Conservation (phyloP, 805 yeast species). For the Kluyveromyces starmeri region DNA sequence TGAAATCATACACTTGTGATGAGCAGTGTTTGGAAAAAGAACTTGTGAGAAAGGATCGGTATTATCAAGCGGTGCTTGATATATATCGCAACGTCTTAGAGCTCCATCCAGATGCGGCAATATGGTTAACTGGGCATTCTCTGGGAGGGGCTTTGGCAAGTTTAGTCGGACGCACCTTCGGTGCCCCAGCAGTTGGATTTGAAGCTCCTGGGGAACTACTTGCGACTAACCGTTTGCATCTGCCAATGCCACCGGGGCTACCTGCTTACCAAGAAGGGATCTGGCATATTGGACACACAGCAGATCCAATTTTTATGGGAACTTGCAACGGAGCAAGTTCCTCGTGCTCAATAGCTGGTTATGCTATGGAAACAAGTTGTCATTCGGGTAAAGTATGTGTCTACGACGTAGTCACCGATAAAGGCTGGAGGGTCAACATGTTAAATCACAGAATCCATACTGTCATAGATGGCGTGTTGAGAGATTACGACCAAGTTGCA, state of each 20-base stretch:
- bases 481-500: constrained; percentile 69
- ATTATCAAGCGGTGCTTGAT: constrained; percentile 71
- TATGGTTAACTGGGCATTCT: constrained; percentile 95
- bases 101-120: constrained; percentile 58
- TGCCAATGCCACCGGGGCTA: constrained; percentile 89
- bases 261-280: constrained; percentile 70
- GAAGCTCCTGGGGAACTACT: constrained; percentile 90
- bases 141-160: constrained; percentile 83
- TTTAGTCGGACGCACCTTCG: constrained; percentile 79
- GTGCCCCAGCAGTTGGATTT: constrained; percentile 80
- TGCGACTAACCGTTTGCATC: constrained; percentile 74
- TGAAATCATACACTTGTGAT: constrained; percentile 76
- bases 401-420: constrained; percentile 81
- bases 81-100: constrained; percentile 63
- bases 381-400: constrained; percentile 84
- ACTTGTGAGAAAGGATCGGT: constrained; percentile 63
- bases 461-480: constrained; percentile 73
- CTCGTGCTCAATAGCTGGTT: constrained; percentile 83
- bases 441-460: constrained; percentile 85
- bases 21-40: constrained; percentile 79
- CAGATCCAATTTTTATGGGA: constrained; percentile 95
- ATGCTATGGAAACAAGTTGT: constrained; percentile 94
- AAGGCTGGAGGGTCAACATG: constrained; percentile 86
- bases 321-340: constrained; percentile 92
- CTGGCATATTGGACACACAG: constrained; percentile 95